phyloP scores from a whole-genome alignment of 768 basidiomycete genomes.

The Leccinum boreale region DNA sequence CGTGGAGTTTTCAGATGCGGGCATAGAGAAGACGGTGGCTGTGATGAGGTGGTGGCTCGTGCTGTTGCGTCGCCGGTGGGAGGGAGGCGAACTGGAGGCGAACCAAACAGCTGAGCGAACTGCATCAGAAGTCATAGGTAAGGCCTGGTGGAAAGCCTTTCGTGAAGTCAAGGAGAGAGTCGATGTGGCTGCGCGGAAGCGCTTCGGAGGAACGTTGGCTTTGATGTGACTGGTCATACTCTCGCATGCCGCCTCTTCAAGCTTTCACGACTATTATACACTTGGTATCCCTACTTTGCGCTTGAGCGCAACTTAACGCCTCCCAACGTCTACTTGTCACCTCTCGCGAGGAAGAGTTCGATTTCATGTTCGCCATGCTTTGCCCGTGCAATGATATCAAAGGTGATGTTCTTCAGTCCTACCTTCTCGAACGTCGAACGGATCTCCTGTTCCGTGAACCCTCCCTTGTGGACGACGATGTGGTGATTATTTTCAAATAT shows the following conservation, averaged over 20 bases:
- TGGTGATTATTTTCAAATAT: constrained; percentile 36
- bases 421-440: constrained; percentile 48
- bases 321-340: constrained; percentile 32
- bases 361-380: constrained; percentile 33
- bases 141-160: constrained; percentile 83
- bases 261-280: background rate
- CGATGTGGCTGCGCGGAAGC: constrained; percentile 59
- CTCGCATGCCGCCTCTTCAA: background rate
- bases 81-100: constrained; percentile 37
- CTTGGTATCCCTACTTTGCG: background rate
- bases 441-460: constrained; percentile 51
- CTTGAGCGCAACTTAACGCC: background rate
- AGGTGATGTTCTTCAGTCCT: constrained; percentile 45
- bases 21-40: constrained; percentile 65
- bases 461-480: constrained; percentile 52
- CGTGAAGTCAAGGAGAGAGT: constrained; percentile 63
- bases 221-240: constrained; percentile 40
- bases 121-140: constrained; percentile 47
- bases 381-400: constrained; percentile 33
- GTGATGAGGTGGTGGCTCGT: constrained; percentile 84
- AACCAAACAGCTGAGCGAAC: constrained; percentile 28
- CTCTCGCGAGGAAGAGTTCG: constrained; percentile 57
- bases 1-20: constrained; percentile 63
- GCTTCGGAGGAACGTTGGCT: constrained; percentile 71
- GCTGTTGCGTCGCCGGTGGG: constrained; percentile 64